A percentile compares a stretch with the other conserved stretches of the same genome.
Conservation (phyloP, 306 rosid species). For the Ochetophila trinervis region DNA sequence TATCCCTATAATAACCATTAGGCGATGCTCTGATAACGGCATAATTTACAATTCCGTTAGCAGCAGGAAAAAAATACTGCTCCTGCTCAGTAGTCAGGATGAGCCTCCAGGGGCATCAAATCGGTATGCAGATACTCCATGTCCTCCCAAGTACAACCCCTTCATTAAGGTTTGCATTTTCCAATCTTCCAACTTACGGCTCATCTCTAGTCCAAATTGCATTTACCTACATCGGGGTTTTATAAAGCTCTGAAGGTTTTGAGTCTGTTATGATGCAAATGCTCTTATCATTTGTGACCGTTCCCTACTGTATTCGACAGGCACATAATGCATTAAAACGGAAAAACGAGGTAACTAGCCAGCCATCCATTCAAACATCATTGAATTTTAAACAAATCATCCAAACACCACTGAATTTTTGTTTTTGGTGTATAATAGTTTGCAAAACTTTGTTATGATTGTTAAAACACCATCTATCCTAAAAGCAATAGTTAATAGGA, state of each 20-base stretch:
- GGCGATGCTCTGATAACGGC: background rate
- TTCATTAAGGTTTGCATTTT: slow-evolving; percentile 9
- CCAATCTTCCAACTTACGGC: slow-evolving; percentile 9
- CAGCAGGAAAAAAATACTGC: background rate
- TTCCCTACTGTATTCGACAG: slow-evolving; percentile 16
- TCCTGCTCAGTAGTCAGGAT: background rate
- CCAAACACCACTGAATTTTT: too few species aligned
- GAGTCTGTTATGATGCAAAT: background rate
- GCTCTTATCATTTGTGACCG: slow-evolving; percentile 17
- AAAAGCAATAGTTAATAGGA: too few species aligned
- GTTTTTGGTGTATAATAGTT: too few species aligned
- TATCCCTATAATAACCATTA: too few species aligned
- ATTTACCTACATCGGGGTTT: background rate
- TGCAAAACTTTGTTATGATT: too few species aligned
- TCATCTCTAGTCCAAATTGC: background rate
- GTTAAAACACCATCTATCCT: too few species aligned
- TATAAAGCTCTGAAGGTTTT: background rate
- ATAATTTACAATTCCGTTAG: background rate
- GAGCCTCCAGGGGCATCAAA: slow-evolving; percentile 23
- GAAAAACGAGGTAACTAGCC: background rate
- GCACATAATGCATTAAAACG: background rate
- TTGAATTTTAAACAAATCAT: too few species aligned
- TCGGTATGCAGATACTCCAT: slow-evolving; percentile 23
- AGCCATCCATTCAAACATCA: background rate
- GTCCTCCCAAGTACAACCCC: slow-evolving; percentile 7